Evolutionary conservation across 2,329 filamentous ascomycete genomes (phyloP).

Genomic region (Tolypocladium nubicola): DNA sequence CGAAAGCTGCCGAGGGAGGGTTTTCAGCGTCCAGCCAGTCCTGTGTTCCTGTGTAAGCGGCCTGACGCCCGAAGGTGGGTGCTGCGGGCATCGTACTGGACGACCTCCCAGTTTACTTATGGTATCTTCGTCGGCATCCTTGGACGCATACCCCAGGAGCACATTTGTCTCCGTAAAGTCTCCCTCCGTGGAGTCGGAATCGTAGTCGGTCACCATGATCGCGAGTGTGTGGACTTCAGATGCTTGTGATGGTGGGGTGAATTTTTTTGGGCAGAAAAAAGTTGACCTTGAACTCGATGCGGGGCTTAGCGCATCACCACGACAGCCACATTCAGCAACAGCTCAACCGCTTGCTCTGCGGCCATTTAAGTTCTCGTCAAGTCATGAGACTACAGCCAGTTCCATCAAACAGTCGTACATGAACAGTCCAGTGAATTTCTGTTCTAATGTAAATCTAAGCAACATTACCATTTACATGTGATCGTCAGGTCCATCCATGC

Average conservation of each 20-base stretch:
- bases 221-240: background rate
- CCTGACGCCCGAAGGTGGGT: too few species aligned
- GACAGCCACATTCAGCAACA: constrained; percentile 15
- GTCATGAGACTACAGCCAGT: background rate
- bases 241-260: constrained; percentile 15
- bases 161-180: constrained; percentile 75
- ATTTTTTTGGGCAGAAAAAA: constrained; percentile 17
- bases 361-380: too few species aligned
- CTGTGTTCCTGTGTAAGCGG: constrained; percentile 30
- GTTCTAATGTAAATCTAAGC: constrained; percentile 25
- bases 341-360: background rate
- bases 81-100: constrained; percentile 50
- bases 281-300: constrained; percentile 9
- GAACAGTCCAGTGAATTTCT: constrained; percentile 11
- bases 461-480: constrained; percentile 32
- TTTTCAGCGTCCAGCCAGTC: constrained; percentile 70
- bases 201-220: constrained; percentile 55
- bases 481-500: constrained; percentile 51
- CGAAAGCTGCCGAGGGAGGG: constrained; percentile 64
- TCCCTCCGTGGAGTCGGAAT: constrained; percentile 72
- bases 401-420: too few species aligned
- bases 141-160: constrained; percentile 78
- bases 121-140: constrained; percentile 67
- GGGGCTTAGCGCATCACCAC: constrained; percentile 19
- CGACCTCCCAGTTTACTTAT: constrained; percentile 81